phyloP scores from a whole-genome alignment of 192 early-diverging fungal species.

The Dissophora globulifera region DNA sequence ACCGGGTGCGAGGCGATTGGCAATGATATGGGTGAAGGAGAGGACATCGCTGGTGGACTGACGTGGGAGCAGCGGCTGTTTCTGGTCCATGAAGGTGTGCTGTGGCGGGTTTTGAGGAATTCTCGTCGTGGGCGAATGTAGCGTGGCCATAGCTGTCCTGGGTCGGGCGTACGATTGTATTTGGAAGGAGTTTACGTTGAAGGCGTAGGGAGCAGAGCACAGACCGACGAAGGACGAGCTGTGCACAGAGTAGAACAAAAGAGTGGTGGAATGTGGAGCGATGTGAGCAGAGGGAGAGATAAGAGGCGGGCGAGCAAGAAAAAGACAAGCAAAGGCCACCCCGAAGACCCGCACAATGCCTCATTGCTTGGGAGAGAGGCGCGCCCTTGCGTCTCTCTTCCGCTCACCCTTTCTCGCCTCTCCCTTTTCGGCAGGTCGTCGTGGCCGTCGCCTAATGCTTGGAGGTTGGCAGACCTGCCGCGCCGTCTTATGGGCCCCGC shows the following conservation, averaged over 20 bases:
- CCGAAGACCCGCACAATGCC: too few species aligned
- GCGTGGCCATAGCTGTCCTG: constrained; percentile 1
- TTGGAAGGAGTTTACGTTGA: too few species aligned
- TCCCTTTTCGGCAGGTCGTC: too few species aligned
- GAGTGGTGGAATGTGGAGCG: neutral
- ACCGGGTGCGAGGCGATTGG: constrained; percentile 29
- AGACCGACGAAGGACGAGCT: too few species aligned
- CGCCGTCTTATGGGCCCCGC: too few species aligned
- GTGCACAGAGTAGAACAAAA: neutral
- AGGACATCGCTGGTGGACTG: constrained; percentile 50
- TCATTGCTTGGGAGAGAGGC: too few species aligned
- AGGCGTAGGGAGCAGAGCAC: neutral
- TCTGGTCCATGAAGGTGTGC: constrained; percentile 48
- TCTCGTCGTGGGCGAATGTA: constrained; percentile 5
- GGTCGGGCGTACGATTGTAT: too few species aligned
- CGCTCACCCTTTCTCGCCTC: too few species aligned
- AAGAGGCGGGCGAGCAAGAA: neutral
- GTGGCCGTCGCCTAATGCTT: too few species aligned
- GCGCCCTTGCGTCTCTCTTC: too few species aligned
- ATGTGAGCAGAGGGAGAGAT: neutral
- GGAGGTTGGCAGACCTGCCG: too few species aligned
- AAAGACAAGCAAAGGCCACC: constrained; percentile 7
- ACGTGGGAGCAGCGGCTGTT: constrained; percentile 31
- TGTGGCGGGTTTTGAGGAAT: constrained; percentile 18
- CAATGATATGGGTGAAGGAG: constrained; percentile 50